Evolutionary conservation across 371 early-diverging fungal genomes (phyloP), one percentile per base, ranked within the genome.

Genomic region (Funneliformis caledonium): DNA sequence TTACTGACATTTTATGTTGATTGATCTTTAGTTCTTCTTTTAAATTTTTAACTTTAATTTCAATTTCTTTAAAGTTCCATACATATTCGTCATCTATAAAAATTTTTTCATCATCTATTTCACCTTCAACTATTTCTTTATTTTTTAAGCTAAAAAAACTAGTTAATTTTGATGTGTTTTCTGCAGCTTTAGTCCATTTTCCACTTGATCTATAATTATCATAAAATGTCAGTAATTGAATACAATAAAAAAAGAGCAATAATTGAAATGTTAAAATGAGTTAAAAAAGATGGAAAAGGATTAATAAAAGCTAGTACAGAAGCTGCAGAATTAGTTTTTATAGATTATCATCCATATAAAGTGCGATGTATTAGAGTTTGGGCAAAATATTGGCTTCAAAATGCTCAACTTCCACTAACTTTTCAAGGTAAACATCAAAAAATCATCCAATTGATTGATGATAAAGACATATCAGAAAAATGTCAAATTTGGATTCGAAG

Each of bases 221-320:
- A 69, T 69, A 69, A 69, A 26, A 69, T 16, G 3, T 37, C 62
- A 61, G 62, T 26, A 61, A 19, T 22, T 26, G 47, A 72, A 52
- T 72, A 72, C 48, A 52, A 50, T 72, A 16, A 72, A 52, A 10
- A 47, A 33, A 10, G n/a, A 16, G 47, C 10, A 11, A 37, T 72
- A 7, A n/a, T 72, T 72, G 1, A 72, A 47, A 47, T 47, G 26
- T 72, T 72, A 19, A 31, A 47, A n/a, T 19, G n/a, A 11, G 42
- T 72, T 47, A 19, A 50, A 31, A 47, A 43, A 10, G 45, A 31
- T 48, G 48, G 22, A 37, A 37, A 37, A 37, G 37, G 37, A 33
- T 56, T 56, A 52, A 74, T 74, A 37, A 74, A 74, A 42, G 19
- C 74, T 31, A 74, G 74, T 33, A 31, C 19, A 16, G 56, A 74